phyloP scores from a whole-genome alignment of 768 basidiomycete genomes.

The Lenzites betulinus region DNA sequence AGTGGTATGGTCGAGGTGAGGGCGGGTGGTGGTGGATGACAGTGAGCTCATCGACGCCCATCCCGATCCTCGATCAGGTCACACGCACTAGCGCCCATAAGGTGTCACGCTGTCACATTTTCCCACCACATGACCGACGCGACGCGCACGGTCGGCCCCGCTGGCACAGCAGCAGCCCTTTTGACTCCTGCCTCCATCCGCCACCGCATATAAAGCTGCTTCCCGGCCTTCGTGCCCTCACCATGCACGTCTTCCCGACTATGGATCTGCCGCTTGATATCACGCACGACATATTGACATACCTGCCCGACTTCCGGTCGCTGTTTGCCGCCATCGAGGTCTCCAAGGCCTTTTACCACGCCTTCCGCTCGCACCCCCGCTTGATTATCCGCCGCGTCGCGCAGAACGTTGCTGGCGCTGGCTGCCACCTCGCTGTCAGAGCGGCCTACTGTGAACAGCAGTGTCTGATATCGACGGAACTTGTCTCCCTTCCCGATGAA shows the following conservation, averaged over 20 bases:
- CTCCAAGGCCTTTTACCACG: constrained; percentile 23
- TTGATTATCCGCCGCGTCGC: constrained; percentile 27
- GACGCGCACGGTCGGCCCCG: neutral
- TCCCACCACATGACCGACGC: constrained; percentile 10
- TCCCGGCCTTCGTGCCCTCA: neutral
- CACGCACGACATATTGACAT: constrained; percentile 26
- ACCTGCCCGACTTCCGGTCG: constrained; percentile 26
- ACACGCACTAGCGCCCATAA: neutral
- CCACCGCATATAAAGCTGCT: neutral
- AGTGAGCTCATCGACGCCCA: neutral
- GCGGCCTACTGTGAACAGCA: constrained; percentile 12
- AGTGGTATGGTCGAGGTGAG: too few species aligned
- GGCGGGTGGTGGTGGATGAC: too few species aligned
- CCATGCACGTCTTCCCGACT: neutral
- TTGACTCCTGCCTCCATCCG: neutral
- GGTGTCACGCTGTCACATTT: neutral
- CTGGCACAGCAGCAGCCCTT: neutral
- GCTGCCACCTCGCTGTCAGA: constrained; percentile 23
- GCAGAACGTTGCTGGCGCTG: constrained; percentile 27
- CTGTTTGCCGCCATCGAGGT: constrained; percentile 24
- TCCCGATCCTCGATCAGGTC: neutral
- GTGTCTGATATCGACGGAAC: constrained; percentile 11
- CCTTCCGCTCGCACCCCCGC: constrained; percentile 26
- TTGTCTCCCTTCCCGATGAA: constrained; percentile 1
- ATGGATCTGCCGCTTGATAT: constrained; percentile 17